Percentiles rank a stretch among this genome's conserved stretches.
These are phyloP conservation scores for Urostyla sp. DNA, from an alignment of 73 alveolate species.

Conservation along the genomic window DNA sequence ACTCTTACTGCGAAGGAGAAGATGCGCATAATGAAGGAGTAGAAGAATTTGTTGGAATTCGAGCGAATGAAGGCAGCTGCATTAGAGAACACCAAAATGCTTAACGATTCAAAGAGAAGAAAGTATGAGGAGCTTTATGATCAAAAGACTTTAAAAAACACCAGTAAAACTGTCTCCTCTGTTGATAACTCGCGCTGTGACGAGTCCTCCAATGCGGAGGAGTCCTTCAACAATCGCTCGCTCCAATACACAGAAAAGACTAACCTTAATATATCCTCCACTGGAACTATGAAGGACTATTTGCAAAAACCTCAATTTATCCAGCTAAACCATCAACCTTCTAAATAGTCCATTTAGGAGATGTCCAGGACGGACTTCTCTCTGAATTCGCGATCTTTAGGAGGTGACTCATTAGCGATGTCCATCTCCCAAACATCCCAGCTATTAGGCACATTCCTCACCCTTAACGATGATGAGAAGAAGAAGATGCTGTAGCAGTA, in stretches of 20 bases:
- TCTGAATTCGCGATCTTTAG: neutral
- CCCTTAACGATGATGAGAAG: constrained; percentile 38
- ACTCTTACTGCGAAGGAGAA: constrained; percentile 69
- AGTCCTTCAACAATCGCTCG: constrained; percentile 13
- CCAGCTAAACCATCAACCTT: neutral
- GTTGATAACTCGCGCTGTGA: neutral
- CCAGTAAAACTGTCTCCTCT: neutral
- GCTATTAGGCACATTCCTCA: constrained; percentile 25
- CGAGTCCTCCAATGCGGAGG: constrained; percentile 26
- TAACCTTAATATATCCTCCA: constrained; percentile 12
- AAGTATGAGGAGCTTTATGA: constrained; percentile 33
- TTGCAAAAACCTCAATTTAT: constrained; percentile 40
- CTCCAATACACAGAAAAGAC: constrained; percentile 30
- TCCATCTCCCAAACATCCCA: no score
- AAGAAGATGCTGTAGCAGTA: constrained; percentile 1
- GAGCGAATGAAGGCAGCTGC: constrained; percentile 62
- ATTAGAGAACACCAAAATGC: constrained; percentile 17
- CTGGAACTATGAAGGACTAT: constrained; percentile 16
- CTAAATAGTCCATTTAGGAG: constrained; percentile 1
- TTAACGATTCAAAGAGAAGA: constrained; percentile 39
- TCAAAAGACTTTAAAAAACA: neutral
- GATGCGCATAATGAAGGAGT: constrained; percentile 55
- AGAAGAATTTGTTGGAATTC: constrained; percentile 43
- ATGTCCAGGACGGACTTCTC: neutral
- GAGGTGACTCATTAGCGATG: constrained; percentile 1